A percentile compares a stretch with the other conserved stretches of the same genome.
phyloP scores from a whole-genome alignment of 2,329 filamentous ascomycete species.

The Emergomyces pasteurianus region DNA sequence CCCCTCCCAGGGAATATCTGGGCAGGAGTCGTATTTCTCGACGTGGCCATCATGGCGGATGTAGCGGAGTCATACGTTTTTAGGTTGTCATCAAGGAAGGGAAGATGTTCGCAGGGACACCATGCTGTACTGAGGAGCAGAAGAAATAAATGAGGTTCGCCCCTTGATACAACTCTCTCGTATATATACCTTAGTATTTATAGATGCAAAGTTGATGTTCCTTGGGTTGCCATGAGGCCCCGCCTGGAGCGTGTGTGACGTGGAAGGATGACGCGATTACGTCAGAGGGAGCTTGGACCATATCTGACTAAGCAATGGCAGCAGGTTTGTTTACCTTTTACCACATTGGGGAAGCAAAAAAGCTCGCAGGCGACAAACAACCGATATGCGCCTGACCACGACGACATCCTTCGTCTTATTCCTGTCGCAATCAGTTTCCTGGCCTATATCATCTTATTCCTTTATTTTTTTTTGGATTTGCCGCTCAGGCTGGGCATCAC shows the following conservation, averaged over 20 bases:
- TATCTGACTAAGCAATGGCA: background rate
- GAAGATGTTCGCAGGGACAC: background rate
- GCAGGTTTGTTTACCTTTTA: background rate
- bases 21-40: conserved; percentile 30
- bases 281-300: background rate
- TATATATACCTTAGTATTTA: background rate
- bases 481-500: background rate
- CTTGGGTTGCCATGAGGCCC: too few species aligned
- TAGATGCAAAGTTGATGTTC: too few species aligned
- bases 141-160: background rate
- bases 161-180: background rate
- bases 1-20: conserved; percentile 56
- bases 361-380: background rate
- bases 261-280: too few species aligned
- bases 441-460: background rate
- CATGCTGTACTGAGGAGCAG: background rate
- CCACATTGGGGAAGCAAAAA: background rate
- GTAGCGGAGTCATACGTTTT: background rate
- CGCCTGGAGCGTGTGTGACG: too few species aligned
- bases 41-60: conserved; percentile 20
- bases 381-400: background rate
- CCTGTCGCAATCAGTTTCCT: background rate
- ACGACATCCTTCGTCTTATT: background rate
- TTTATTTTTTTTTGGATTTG: background rate
- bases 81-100: background rate